Evolutionary conservation across 2,329 filamentous ascomycete genomes (phyloP).

Genomic region (Harringtonia lauricola): DNA sequence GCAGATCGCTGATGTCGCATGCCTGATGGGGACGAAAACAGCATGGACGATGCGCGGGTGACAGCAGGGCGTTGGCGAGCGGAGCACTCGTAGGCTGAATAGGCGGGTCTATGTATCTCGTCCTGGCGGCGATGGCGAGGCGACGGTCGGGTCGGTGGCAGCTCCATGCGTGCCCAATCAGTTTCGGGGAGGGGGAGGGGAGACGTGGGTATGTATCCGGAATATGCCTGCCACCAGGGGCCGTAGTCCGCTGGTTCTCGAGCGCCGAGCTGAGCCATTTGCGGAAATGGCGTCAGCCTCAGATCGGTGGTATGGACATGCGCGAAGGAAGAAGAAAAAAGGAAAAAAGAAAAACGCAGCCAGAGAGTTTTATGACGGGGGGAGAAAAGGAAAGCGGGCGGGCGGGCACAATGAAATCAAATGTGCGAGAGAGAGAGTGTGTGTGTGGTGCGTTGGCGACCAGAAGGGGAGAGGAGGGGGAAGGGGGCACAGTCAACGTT

Average conservation of each 20-base stretch:
- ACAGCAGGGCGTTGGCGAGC: conserved; percentile 9
- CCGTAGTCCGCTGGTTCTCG: conserved; percentile 15
- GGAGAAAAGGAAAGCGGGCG: no score
- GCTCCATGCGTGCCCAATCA: conserved; percentile 18
- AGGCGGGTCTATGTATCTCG: conserved; percentile 15
- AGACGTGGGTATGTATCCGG: conserved; percentile 12
- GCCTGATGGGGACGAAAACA: conserved; percentile 13
- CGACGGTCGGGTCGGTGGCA: conserved; percentile 16
- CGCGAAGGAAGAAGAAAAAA: conserved; percentile 2
- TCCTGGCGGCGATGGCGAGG: conserved; percentile 18
- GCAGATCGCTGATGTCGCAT: conserved; percentile 20
- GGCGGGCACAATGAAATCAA: no score
- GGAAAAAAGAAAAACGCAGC: neutral
- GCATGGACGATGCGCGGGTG: conserved; percentile 10
- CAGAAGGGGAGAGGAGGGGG: no score
- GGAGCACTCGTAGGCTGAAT: conserved; percentile 11
- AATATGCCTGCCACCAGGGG: conserved; percentile 15
- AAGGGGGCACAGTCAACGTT: no score
- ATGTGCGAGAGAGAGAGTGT: no score
- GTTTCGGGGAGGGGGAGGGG: conserved; percentile 12
- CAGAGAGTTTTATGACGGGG: neutral
- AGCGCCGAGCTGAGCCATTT: conserved; percentile 21
- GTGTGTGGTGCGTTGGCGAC: no score
- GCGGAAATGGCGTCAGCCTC: conserved; percentile 18
- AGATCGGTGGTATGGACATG: conserved; percentile 11